Percentiles rank a stretch among this genome's conserved stretches.
Evolutionary conservation across 345 rosid species (phyloP).

Genomic region (Citrus australasica): DNA sequence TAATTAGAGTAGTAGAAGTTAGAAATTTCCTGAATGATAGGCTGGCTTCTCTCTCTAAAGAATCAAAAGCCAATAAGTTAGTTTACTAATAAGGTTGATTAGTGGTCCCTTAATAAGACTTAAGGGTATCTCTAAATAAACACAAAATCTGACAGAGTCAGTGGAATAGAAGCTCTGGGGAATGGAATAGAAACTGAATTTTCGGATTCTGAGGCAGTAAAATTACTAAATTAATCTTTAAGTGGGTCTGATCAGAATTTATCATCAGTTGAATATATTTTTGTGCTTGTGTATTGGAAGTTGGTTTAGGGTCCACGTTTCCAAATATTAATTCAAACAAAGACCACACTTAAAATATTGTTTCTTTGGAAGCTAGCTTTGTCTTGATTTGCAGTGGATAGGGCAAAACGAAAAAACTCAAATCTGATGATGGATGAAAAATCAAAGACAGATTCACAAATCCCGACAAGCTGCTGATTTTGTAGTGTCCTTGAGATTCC

Average conservation of each 20-base stretch:
- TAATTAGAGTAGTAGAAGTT: background rate
- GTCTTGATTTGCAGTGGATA: constrained; percentile 30
- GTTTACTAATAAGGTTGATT: background rate
- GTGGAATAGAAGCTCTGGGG: constrained; percentile 93
- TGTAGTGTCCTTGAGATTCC: constrained; percentile 54
- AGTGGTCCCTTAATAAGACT: constrained; percentile 21
- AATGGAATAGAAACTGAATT: constrained; percentile 93
- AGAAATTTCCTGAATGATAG: constrained; percentile 5
- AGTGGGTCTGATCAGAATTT: constrained; percentile 17
- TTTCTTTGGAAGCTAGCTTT: constrained; percentile 21
- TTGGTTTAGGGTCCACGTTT: constrained; percentile 46
- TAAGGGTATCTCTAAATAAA: constrained; percentile 7
- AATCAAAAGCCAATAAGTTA: background rate
- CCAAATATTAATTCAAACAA: constrained; percentile 28
- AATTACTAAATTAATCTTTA: constrained; percentile 28
- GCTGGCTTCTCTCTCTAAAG: background rate
- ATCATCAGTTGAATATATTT: constrained; percentile 16
- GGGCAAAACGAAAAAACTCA: constrained; percentile 13
- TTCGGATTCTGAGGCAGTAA: constrained; percentile 44
- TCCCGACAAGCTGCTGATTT: constrained; percentile 59
- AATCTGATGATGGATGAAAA: constrained; percentile 11
- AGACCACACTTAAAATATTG: constrained; percentile 9
- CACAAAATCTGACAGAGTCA: constrained; percentile 53
- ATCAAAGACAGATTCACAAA: constrained; percentile 20
- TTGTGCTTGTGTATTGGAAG: constrained; percentile 43